A percentile compares a stretch with the other conserved stretches of the same genome.
Evolutionary conservation across 192 early-diverging fungal genomes (phyloP).

Genomic region (Podila verticillata): DNA sequence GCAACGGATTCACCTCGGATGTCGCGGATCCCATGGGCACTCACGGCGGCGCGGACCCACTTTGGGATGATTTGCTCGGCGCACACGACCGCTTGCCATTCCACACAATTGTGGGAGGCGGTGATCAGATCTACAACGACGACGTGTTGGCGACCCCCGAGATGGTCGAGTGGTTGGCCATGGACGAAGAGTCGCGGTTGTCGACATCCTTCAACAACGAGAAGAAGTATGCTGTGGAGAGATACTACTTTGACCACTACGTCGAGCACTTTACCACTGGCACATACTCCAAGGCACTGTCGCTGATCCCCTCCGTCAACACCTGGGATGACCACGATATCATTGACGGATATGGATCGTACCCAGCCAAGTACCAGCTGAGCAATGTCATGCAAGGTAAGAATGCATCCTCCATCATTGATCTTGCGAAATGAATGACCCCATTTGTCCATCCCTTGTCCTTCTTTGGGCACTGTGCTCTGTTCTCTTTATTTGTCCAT

Average conservation of each 20-base stretch:
- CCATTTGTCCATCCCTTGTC: background rate
- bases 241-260: conserved; percentile 80
- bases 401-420: background rate
- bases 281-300: conserved; percentile 70
- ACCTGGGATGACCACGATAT: conserved; percentile 91
- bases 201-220: conserved; percentile 64
- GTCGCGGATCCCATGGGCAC: conserved; percentile 54
- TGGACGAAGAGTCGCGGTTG: conserved; percentile 57
- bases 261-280: conserved; percentile 65
- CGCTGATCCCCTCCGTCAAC: conserved; percentile 79
- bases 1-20: conserved; percentile 76
- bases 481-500: background rate
- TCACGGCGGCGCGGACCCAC: conserved; percentile 45
- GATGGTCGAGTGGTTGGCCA: conserved; percentile 34
- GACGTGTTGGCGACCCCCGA: conserved; percentile 41
- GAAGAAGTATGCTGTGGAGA: conserved; percentile 62
- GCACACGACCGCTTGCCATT: conserved; percentile 67
- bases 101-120: conserved; percentile 77
- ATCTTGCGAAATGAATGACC: background rate
- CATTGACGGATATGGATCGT: conserved; percentile 88
- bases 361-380: conserved; percentile 77
- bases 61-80: conserved; percentile 74
- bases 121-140: conserved; percentile 80
- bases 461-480: background rate
- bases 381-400: conserved; percentile 77